Evolutionary conservation across 768 basidiomycete species (phyloP).

Genomic region (Boletus rufocinnamomeus): DNA sequence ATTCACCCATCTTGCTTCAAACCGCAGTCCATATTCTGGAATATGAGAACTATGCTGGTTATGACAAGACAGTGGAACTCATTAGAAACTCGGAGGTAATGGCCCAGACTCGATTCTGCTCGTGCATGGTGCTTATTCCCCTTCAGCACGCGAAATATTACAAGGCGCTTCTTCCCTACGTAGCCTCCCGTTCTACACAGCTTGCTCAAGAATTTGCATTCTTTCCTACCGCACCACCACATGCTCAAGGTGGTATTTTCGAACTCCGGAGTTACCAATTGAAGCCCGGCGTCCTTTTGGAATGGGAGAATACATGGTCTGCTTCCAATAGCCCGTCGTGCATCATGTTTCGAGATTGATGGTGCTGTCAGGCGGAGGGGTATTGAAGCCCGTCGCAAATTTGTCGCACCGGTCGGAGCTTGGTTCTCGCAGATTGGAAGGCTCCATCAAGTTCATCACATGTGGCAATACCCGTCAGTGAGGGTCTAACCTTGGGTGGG

Average conservation of each 20-base stretch:
- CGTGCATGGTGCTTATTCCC: neutral
- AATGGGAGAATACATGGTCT: constrained; percentile 95
- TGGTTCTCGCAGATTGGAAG: constrained; percentile 90
- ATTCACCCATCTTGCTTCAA: constrained; percentile 1
- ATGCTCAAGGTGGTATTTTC: constrained; percentile 85
- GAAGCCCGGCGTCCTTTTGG: constrained; percentile 85
- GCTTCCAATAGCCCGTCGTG: constrained; percentile 15
- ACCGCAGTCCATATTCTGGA: constrained; percentile 72
- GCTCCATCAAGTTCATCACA: constrained; percentile 88
- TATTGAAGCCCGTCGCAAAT: constrained; percentile 88
- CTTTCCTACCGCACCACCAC: constrained; percentile 88
- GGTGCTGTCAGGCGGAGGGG: constrained; percentile 71
- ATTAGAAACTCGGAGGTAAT: constrained; percentile 68
- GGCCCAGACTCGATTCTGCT: constrained; percentile 4
- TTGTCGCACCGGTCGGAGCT: constrained; percentile 84
- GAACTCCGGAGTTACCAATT: constrained; percentile 89
- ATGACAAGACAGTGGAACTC: constrained; percentile 71
- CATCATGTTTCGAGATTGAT: constrained; percentile 4
- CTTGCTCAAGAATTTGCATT: constrained; percentile 95
- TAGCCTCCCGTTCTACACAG: constrained; percentile 73
- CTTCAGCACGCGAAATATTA: constrained; percentile 66
- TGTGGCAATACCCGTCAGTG: constrained; percentile 95
- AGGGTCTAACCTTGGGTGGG: constrained; percentile 6
- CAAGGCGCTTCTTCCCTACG: constrained; percentile 72
- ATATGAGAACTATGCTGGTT: constrained; percentile 91